Evolutionary conservation across 108 stramenopile species (phyloP), one percentile per base, ranked within the genome.

Genomic region (Skeletonema menzelii): DNA sequence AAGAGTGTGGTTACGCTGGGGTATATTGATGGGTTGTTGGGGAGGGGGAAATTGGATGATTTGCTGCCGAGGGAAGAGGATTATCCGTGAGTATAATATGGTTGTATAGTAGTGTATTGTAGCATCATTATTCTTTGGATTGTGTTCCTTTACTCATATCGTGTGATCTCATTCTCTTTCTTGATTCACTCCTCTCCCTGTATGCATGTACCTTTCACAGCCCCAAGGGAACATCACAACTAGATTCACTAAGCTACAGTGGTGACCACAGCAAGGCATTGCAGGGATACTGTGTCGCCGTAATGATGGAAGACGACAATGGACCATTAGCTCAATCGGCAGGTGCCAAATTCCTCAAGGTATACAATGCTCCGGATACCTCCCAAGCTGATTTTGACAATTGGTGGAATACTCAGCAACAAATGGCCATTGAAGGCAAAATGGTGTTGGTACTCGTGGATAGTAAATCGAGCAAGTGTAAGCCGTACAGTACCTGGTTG

Each of bases 311-410:
- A 34, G 82, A 83, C 35, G 78, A 83, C 59, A 62, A 26, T 6
- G 82, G 59, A n/a, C 75, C 82, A 7, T 47, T 83, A 20, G 73
- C 75, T 1, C 32, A 69, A 47, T 75, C 82, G 8, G 82, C 74
- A 1, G 82, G 82, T 8, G 82, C 82, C 32, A 64, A 79, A 5
- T 46, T 83, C 4, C 37, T 83, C 53, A 26, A 14, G 0, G 22
- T 80, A 10, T 60, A 69, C 8, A 47, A 76, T 30, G 75, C 67
- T 37, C 77, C 35, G 14, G 53, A 22, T 15, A 26, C 38, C 22
- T 70, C 70, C 4, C 35, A 69, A 20, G 1, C 67, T 4, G 68
- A 75, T 26, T 79, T 80, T 63, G 34, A 37, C 3, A 38, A 56
- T 30, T 83, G 82, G 82, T 83, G 77, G 82, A 38, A 56, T 14